Evolutionary conservation across 2,329 filamentous ascomycete species (phyloP), one percentile per base, ranked within the genome.

Genomic region (Epichloe brachyelytri): DNA sequence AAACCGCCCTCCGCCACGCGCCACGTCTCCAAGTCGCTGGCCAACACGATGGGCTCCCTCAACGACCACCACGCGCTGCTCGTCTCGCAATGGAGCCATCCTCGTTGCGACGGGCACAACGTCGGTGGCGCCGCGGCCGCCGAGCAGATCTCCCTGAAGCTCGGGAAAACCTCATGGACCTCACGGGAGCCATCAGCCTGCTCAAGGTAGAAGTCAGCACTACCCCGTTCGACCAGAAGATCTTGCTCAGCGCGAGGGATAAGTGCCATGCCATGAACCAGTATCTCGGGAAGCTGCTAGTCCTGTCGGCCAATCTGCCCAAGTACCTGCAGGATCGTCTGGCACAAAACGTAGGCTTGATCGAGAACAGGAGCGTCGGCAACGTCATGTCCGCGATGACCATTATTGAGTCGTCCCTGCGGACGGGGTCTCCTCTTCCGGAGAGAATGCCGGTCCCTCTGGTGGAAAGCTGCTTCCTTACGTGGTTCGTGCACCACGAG

Each of bases 361-460:
- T 70, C 0, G 68, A 73, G 33, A 67, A 74, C 15, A 60, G 63
- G 1, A 63, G 62, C n/a, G 69, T 77, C 10, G 72, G 70, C 3
- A 73, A 76, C 30, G 55, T 74, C 48, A 78, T 77, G 74, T 71
- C 71, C 1, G 71, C 76, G 2, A 57, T 77, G 1, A 63, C 62
- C 1, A 66, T 76, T 3, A 58, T 74, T 6, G 71, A 75, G 46
- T 72, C 75, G 47, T 62, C 71, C 2, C 57, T 78, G 14, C 67
- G 70, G 19, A 75, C 71, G 0, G 74, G 71, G 0, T 67, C 68
- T n/a, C 65, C 75, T 0, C 56, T 75, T 0, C 74, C 74, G 0
- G 70, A 73, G 48, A 62, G 73, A 3, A 55, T 77, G 0, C 74
- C 74, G 0, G 68, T 70, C 1, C 75, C 74, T 2, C 55, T 77